Base-by-base conservation (phyloP, 1,284 basidiomycete genomes). In the Ganoderma lingzhi region DNA sequence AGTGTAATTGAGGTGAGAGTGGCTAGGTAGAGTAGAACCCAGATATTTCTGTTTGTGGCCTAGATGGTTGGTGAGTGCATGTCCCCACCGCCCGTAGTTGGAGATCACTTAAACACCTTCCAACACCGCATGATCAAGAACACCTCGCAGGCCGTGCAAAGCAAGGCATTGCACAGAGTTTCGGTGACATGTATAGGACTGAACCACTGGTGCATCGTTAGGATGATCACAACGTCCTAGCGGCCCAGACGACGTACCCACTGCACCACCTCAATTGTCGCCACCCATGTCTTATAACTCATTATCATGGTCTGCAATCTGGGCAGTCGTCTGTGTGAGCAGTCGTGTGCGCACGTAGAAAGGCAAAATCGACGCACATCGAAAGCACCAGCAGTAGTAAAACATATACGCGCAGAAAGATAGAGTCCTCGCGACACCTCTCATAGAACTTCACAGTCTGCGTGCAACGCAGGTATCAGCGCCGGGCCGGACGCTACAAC, bases 91-190 rank as follows among this genome's bases (percentile, higher is more conserved):
- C 1, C n/a, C 14, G n/a, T 9, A 12, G 9, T 35, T 35, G 35
- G 35, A 35, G 35, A 35, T 35, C 28, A 37, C 15, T 5, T n/a
- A 75, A 80, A 23, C 48, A 85, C 87, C 81, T 84, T 86, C 84
- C 85, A 87, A 67, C 86, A 87, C 65, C 84, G 78, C 37, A 81
- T 78, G 39, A 87, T 82, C 58, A 85, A 84, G 70, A 84, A 87
- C 1, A 77, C 76, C 74, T 87, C 82, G 72, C 85, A 87, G 28
- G 85, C 65, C 45, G 80, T 77, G 73, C 83, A 85, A 44, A 87
- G 82, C 6, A 84, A 69, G 3, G 84, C 84, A 73, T 86, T 87
- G 35, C 86, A 67, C 63, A 87, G 82, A 42, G 86, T 75, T 64
- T 87, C 84, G 0, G 80, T 77, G 80, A 82, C 84, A 68, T 83